Percentiles rank a stretch among this genome's conserved stretches.
These are phyloP conservation scores for Colletotrichum incanum DNA, from an alignment of 2,329 filamentous ascomycete genomes.

Conservation along the genomic window DNA sequence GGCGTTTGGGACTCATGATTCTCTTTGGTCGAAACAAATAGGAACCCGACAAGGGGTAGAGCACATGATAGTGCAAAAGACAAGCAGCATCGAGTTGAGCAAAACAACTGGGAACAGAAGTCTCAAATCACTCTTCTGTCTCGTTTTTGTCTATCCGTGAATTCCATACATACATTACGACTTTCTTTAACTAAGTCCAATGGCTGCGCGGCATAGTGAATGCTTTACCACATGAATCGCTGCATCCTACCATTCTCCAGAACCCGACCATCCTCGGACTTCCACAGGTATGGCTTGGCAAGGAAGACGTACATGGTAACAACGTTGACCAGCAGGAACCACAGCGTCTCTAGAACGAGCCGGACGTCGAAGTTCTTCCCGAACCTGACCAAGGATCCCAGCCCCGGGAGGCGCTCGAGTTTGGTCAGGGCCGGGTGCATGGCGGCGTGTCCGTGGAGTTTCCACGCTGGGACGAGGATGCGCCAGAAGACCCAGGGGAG, in stretches of 20 bases:
- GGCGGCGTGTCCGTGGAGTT: slow-evolving; percentile 29
- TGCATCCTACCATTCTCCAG: slow-evolving; percentile 74
- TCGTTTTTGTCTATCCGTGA: not conserved
- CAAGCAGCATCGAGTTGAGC: slow-evolving; percentile 10
- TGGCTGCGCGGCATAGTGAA: too few relatives aligned
- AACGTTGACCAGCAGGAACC: slow-evolving; percentile 77
- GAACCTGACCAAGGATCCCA: slow-evolving; percentile 33
- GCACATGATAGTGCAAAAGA: slow-evolving; percentile 34
- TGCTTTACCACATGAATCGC: slow-evolving; percentile 84
- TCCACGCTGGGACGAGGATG: slow-evolving; percentile 77
- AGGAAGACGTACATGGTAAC: slow-evolving; percentile 82
- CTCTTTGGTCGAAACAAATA: slow-evolving; percentile 2
- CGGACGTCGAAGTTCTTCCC: slow-evolving; percentile 60
- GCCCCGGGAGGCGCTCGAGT: slow-evolving; percentile 22
- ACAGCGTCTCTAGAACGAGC: slow-evolving; percentile 74
- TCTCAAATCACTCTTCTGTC: not conserved
- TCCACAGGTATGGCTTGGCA: slow-evolving; percentile 78
- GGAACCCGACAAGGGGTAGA: slow-evolving; percentile 25
- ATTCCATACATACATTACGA: not conserved
- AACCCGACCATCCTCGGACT: slow-evolving; percentile 63
- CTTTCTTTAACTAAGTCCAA: not conserved
- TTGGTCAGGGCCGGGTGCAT: not conserved
- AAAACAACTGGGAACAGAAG: not conserved
- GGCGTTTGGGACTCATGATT: slow-evolving; percentile 34
- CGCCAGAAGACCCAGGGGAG: slow-evolving; percentile 96